Conservation (phyloP, 805 yeast genomes). For the Ogataea methylovora region DNA sequence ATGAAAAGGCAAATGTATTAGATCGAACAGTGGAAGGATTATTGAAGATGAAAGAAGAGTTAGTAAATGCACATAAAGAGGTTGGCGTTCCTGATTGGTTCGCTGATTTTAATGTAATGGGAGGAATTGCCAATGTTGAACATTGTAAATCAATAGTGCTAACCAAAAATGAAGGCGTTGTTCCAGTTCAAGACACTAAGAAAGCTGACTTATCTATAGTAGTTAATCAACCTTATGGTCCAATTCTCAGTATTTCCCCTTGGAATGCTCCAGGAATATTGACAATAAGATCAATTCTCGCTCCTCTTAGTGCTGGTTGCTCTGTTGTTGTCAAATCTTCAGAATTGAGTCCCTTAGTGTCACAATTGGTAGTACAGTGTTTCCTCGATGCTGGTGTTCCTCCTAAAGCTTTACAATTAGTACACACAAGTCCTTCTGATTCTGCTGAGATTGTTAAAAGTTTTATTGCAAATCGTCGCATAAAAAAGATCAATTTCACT, state of each 20-base stretch:
- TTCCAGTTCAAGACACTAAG: conserved; percentile 13
- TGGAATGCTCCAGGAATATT: conserved; percentile 44
- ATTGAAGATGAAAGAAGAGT: conserved; percentile 5
- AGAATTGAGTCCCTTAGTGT: conserved; percentile 29
- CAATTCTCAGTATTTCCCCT: conserved; percentile 37
- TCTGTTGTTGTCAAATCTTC: conserved; percentile 36
- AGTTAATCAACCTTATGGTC: conserved; percentile 34
- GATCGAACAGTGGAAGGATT: conserved; percentile 6
- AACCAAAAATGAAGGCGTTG: conserved; percentile 9
- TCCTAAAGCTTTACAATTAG: conserved; percentile 24
- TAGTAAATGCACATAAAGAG: conserved; percentile 19
- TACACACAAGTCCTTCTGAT: conserved; percentile 23
- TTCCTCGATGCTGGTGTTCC: conserved; percentile 35
- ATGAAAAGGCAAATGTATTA: conserved; percentile 8
- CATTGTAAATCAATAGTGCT: conserved; percentile 21
- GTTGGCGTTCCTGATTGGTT: conserved; percentile 31
- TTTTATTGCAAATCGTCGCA: conserved; percentile 19
- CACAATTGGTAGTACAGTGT: conserved; percentile 26
- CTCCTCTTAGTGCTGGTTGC: conserved; percentile 43
- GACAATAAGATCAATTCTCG: conserved; percentile 29
- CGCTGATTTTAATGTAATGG: conserved; percentile 26
- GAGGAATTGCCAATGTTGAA: conserved; percentile 22
- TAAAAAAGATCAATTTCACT: conserved; percentile 36
- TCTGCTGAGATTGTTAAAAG: conserved; percentile 18
- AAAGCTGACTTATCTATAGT: conserved; percentile 14